These are phyloP conservation scores for Esteya vermicola DNA, from an alignment of 2,329 filamentous ascomycete genomes.

Conservation along the genomic window DNA sequence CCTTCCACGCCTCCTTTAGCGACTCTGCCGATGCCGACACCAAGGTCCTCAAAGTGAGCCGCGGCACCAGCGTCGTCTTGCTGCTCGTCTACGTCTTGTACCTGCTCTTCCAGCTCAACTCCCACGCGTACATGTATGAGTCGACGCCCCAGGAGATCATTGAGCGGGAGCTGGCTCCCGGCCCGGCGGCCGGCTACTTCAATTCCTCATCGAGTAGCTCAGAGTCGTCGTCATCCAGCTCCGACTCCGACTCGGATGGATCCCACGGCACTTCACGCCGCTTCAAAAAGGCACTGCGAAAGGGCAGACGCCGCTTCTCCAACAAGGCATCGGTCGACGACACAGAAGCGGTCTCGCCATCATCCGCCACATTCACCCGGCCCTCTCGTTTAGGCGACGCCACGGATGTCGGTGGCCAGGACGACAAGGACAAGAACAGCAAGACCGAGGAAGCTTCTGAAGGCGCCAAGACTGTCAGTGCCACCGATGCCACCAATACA, in stretches of 20 bases:
- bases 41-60: slow-evolving; percentile 57
- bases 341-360: slow-evolving; percentile 20
- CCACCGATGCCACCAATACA: neutral
- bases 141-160: slow-evolving; percentile 57
- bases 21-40: slow-evolving; percentile 38
- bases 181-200: slow-evolving; percentile 52
- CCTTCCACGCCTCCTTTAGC: slow-evolving; percentile 57
- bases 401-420: too few species aligned
- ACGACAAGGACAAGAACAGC: too few species aligned
- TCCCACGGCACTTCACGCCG: slow-evolving; percentile 37
- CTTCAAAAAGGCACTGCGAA: slow-evolving; percentile 47
- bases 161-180: slow-evolving; percentile 46
- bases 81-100: slow-evolving; percentile 60
- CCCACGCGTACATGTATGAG: slow-evolving; percentile 53
- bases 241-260: slow-evolving; percentile 33
- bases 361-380: neutral
- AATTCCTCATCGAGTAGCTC: slow-evolving; percentile 31
- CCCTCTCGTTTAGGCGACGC: too few species aligned
- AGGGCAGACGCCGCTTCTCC: too few species aligned
- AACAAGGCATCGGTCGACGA: slow-evolving; percentile 35
- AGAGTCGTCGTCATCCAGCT: slow-evolving; percentile 42
- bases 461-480: too few species aligned
- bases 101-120: slow-evolving; percentile 62
- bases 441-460: too few species aligned
- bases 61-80: slow-evolving; percentile 63